phyloP scores from a whole-genome alignment of 1,284 basidiomycete genomes.

The Rhodotorula sp. region DNA sequence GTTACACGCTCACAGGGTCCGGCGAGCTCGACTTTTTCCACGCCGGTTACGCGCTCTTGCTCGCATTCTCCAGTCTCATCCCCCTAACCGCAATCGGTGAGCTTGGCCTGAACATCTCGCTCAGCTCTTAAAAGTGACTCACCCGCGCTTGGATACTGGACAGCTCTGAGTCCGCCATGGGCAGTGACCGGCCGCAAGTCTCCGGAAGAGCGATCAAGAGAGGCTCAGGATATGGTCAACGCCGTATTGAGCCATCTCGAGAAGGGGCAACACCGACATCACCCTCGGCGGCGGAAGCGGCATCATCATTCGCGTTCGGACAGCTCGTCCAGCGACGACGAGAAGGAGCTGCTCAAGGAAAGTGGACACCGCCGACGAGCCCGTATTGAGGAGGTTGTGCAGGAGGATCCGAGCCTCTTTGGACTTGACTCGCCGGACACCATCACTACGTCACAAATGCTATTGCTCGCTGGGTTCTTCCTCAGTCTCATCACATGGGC shows the following conservation, averaged over 20 bases:
- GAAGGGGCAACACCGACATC: not conserved
- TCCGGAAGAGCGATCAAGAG: conserved; percentile 7
- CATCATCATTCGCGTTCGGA: not conserved
- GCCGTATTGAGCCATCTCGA: conserved; percentile 15
- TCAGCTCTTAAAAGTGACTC: not conserved
- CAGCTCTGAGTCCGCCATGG: conserved; percentile 27
- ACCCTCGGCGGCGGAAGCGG: not conserved
- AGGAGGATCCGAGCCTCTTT: conserved; percentile 16
- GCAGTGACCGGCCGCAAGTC: conserved; percentile 30
- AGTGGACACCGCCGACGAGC: not conserved
- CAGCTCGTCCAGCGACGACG: not conserved
- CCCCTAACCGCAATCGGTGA: conserved; percentile 14
- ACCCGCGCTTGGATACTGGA: not conserved
- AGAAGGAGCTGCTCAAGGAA: not conserved
- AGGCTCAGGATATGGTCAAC: conserved; percentile 6
- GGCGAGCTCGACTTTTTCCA: conserved; percentile 55
- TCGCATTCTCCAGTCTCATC: conserved; percentile 62
- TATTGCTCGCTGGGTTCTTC: conserved; percentile 12
- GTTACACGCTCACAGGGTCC: not conserved
- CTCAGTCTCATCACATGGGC: conserved; percentile 17
- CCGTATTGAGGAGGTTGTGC: not conserved
- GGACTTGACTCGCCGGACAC: conserved; percentile 7
- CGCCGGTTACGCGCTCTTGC: conserved; percentile 59
- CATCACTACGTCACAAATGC: not conserved
- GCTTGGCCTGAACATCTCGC: not conserved